Percentiles rank a stretch among this genome's conserved stretches.
phyloP scores from a whole-genome alignment of 176 grass and related monocot genomes.

The Oryza glaberrima region DNA sequence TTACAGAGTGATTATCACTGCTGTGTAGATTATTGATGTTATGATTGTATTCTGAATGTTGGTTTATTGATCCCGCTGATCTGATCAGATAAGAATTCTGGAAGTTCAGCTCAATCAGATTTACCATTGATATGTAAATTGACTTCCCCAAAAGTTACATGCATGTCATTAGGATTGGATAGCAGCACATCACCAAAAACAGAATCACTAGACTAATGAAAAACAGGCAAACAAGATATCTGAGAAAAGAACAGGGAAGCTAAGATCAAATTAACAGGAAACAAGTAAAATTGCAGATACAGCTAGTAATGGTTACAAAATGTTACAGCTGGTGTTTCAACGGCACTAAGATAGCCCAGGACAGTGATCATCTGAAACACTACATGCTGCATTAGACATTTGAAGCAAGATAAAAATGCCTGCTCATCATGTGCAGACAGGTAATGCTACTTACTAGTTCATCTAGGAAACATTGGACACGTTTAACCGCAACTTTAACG shows the following conservation, averaged over 20 bases:
- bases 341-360: neutral
- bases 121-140: neutral
- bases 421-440: neutral
- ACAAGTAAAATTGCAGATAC: neutral
- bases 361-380: neutral
- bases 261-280: neutral
- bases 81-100: neutral
- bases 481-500: neutral
- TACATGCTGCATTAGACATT: neutral
- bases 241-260: neutral
- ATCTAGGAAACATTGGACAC: neutral
- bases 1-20: neutral
- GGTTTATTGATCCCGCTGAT: neutral
- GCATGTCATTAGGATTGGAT: neutral
- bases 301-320: slow-evolving; percentile 9
- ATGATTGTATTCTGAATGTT: neutral
- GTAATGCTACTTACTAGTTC: neutral
- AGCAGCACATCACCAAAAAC: neutral
- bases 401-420: neutral
- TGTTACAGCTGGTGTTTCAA: slow-evolving; percentile 5
- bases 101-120: neutral
- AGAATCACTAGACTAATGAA: neutral
- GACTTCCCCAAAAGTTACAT: neutral
- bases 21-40: neutral
- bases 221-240: neutral